Evolutionary conservation across 768 basidiomycete genomes (phyloP).

Genomic region (Cubamyces sp.): DNA sequence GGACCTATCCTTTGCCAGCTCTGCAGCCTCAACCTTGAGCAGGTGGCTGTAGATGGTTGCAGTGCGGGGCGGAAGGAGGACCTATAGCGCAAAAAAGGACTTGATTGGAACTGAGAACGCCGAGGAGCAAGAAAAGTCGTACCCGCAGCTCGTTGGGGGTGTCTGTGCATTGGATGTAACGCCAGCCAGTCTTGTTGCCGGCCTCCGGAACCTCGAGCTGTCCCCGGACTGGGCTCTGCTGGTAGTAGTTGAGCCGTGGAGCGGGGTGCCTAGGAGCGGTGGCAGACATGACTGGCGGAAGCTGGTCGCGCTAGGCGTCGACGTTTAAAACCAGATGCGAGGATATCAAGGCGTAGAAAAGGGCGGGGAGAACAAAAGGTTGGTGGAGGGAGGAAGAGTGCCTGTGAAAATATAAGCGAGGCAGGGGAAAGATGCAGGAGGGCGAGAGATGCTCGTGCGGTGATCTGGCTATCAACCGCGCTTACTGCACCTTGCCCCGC

Average conservation of each 20-base stretch:
- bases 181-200: slow-evolving; percentile 57
- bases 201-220: slow-evolving; percentile 72
- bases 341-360: slow-evolving; percentile 24
- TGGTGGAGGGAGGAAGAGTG: slow-evolving; percentile 17
- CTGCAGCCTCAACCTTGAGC: slow-evolving; percentile 61
- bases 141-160: slow-evolving; percentile 79
- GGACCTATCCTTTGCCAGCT: slow-evolving; percentile 58
- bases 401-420: slow-evolving; percentile 31
- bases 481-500: background rate
- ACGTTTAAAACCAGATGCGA: background rate
- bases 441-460: slow-evolving; percentile 12
- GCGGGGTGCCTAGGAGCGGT: slow-evolving; percentile 16
- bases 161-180: slow-evolving; percentile 77
- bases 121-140: background rate
- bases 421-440: slow-evolving; percentile 20
- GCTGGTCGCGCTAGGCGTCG: slow-evolving; percentile 4
- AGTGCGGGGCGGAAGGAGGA: slow-evolving; percentile 70
- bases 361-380: slow-evolving; percentile 23
- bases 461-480: slow-evolving; percentile 23
- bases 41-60: slow-evolving; percentile 68
- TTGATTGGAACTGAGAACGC: slow-evolving; percentile 4
- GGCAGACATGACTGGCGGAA: slow-evolving; percentile 17
- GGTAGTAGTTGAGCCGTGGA: slow-evolving; percentile 53
- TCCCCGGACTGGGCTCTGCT: slow-evolving; percentile 70
- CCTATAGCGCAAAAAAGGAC: slow-evolving; percentile 30